Percentiles rank a stretch among this genome's conserved stretches.
Evolutionary conservation across 257 asterid species (phyloP).

Genomic region (Nemophila menziesii): DNA sequence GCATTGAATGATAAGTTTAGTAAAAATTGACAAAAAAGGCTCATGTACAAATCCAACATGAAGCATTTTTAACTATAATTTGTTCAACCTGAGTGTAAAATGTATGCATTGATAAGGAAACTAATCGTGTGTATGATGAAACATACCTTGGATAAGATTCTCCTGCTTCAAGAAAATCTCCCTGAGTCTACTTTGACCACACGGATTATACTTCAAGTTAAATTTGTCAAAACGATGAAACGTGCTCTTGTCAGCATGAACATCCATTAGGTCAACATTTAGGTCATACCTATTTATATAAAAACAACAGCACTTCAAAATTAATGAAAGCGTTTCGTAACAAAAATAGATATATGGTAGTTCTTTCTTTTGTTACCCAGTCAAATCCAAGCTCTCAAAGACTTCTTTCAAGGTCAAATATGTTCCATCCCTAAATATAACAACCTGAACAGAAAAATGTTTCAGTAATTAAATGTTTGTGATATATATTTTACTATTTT

Average conservation of each 20-base stretch:
- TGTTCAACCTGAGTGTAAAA: background rate
- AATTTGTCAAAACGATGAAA: slow-evolving; percentile 99
- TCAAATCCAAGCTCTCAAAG: slow-evolving; percentile 89
- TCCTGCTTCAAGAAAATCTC: slow-evolving; percentile 98
- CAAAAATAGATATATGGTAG: background rate
- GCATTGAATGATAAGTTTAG: background rate
- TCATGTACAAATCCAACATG: background rate
- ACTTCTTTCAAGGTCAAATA: slow-evolving; percentile 87
- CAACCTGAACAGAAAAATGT: slow-evolving; percentile 44
- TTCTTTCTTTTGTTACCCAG: too few relatives aligned
- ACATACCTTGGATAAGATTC: slow-evolving; percentile 93
- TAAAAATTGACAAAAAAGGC: background rate
- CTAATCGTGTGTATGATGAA: background rate
- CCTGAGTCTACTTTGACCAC: slow-evolving; percentile 98
- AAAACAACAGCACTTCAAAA: slow-evolving; percentile 7
- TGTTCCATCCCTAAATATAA: slow-evolving; percentile 86
- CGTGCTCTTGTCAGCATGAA: slow-evolving; percentile 99
- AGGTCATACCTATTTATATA: slow-evolving; percentile 60
- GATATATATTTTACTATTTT: background rate
- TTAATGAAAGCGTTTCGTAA: background rate
- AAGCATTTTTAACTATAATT: background rate
- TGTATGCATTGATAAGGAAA: background rate
- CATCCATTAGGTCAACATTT: slow-evolving; percentile 93
- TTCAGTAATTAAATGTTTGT: slow-evolving; percentile 1
- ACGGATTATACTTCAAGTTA: slow-evolving; percentile 94